These are phyloP conservation scores for Colletotrichum karsti DNA, from an alignment of 2,329 filamentous ascomycete species.

Conservation along the genomic window DNA sequence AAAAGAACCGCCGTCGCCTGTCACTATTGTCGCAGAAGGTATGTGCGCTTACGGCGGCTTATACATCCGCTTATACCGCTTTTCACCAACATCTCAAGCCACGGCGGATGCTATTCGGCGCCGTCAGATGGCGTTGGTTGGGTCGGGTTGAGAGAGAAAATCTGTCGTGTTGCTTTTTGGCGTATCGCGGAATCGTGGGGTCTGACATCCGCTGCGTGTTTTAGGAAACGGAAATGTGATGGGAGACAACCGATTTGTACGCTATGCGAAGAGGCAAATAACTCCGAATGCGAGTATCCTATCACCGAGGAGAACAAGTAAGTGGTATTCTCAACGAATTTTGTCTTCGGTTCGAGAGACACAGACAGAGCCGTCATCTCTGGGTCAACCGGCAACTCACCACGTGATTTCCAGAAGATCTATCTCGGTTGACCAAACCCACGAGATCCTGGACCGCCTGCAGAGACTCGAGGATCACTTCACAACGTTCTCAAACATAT, in stretches of 20 bases:
- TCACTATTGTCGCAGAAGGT: background rate
- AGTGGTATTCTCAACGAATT: background rate
- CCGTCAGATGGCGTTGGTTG: no score
- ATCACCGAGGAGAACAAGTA: background rate
- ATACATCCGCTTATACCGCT: background rate
- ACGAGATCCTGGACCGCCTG: background rate
- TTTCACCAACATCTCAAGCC: background rate
- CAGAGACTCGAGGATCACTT: background rate
- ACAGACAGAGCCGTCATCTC: no score
- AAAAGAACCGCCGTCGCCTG: background rate
- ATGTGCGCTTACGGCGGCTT: background rate
- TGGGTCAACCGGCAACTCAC: no score
- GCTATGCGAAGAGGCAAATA: background rate
- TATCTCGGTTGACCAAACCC: background rate
- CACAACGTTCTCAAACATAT: background rate
- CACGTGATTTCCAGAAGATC: background rate
- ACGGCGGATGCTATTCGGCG: background rate
- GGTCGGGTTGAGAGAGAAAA: no score
- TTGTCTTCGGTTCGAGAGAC: no score
- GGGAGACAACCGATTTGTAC: background rate
- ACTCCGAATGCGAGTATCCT: background rate
- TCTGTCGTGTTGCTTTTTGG: no score
- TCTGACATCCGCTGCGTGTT: background rate
- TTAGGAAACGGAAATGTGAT: background rate
- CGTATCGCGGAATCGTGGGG: accelerated